Percentiles rank a stretch among this genome's conserved stretches.
phyloP scores from a whole-genome alignment of 306 rosid genomes.

The Corylus americana region DNA sequence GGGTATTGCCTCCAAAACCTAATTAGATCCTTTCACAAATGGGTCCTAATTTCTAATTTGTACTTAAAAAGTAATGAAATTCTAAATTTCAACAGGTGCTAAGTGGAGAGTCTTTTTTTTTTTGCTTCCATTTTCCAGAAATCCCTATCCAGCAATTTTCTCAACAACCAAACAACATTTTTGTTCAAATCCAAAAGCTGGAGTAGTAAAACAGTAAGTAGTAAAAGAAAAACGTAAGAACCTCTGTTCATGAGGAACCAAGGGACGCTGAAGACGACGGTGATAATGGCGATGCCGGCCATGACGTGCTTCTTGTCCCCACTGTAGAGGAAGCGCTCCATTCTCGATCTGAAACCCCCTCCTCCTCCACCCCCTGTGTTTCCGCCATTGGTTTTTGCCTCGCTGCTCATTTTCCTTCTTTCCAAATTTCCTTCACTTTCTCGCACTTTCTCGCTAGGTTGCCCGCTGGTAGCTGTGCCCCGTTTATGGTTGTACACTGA shows the following conservation, averaged over 20 bases:
- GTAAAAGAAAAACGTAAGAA: constrained; percentile 1
- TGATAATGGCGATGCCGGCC: constrained; percentile 68
- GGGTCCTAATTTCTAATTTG: not conserved
- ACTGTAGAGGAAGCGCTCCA: constrained; percentile 70
- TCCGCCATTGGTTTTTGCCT: constrained; percentile 37
- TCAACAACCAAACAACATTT: constrained; percentile 8
- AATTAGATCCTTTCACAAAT: not conserved
- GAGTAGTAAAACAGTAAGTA: not conserved
- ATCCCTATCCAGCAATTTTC: not conserved
- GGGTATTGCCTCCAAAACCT: not conserved
- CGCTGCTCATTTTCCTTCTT: constrained; percentile 51
- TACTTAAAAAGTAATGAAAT: not conserved
- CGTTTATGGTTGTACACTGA: not conserved
- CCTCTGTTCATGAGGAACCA: constrained; percentile 81
- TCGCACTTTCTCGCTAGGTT: constrained; percentile 2
- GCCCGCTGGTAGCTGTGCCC: not conserved
- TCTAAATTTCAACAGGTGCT: not conserved
- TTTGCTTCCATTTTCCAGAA: not conserved
- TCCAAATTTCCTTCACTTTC: not conserved
- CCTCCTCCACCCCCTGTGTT: constrained; percentile 38
- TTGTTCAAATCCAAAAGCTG: not conserved
- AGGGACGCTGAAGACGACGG: constrained; percentile 60
- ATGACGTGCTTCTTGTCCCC: constrained; percentile 88
- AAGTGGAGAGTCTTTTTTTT: not conserved
- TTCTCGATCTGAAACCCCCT: constrained; percentile 53